Evolutionary conservation across 2,329 filamentous ascomycete genomes (phyloP), one percentile per base, ranked within the genome.

Genomic region (Beauveria rudraprayagi): DNA sequence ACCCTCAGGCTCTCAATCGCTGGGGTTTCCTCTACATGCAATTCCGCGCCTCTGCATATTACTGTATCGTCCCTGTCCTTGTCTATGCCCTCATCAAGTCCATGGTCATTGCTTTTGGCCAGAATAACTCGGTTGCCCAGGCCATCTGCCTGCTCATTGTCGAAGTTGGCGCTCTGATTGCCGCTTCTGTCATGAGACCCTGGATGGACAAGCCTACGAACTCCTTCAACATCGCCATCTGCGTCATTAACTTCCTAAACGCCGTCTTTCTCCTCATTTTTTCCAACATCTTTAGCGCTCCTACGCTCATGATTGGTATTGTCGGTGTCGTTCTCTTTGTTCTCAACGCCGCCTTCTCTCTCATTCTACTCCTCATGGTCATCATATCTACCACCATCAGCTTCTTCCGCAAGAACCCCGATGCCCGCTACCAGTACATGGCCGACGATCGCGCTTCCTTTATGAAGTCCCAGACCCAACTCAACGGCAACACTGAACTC

Each of bases 201-300:
- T 97, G 91, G 89, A 97, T 97, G 93, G 93, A 97, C 80, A 97
- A 96, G 85, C 94, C 92, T 78, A 96, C 91, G 64, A 97, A 97
- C 75, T 87, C 88, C 53, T 96, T 96, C 83, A 97, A 97, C 77
- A 96, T 97, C 70, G 84, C 91, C 63, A 97, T 97, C 68, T 89
- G 87, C 64, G 88, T 85, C 52, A 81, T 96, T 75, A 97, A 96
- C 80, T 96, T 97, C 74, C 73, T 97, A 70, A 96, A 94, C 75
- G 83, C 88, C 60, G 86, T 97, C 72, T 95, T 96, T 79, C 78
- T 97, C 34, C 80, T 97, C 61, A 85, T 97, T 68, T 96, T 96
- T 78, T 91, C 91, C 19, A 83, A 89, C 63, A 84, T 96, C 54
- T 97, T 97, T 75, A 86, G 88, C 65, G 88, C 92, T 66, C 92